Percentiles rank a stretch among this genome's conserved stretches.
Conservation (phyloP, 2,329 filamentous ascomycete species). For the Lecanicillium sp. region DNA sequence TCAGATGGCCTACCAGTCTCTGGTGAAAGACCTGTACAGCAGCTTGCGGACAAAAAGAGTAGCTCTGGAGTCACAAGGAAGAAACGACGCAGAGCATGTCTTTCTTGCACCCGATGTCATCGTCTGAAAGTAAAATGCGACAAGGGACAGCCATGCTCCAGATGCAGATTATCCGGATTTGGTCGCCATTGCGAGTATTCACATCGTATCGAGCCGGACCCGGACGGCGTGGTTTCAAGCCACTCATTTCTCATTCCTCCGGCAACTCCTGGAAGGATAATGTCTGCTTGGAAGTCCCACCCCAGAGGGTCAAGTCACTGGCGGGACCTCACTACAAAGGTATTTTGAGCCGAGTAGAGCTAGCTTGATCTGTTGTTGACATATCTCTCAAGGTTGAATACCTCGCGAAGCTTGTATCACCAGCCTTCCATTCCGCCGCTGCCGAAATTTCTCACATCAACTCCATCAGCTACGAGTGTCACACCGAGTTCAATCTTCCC, state of each 20-base stretch:
- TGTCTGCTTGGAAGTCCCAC: neutral
- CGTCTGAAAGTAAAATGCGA: conserved; percentile 9
- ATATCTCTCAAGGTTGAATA: neutral
- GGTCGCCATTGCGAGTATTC: conserved; percentile 7
- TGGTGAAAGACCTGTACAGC: too few species aligned
- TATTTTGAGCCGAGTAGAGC: too few species aligned
- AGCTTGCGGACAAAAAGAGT: too few species aligned
- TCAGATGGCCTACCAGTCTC: too few species aligned
- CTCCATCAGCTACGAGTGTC: neutral
- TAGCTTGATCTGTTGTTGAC: too few species aligned
- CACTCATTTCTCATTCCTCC: neutral
- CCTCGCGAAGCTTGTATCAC: neutral
- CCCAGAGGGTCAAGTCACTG: conserved; percentile 3
- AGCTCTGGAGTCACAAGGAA: too few species aligned
- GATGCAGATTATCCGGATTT: conserved; percentile 6
- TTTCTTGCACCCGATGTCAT: conserved; percentile 10
- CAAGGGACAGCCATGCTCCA: conserved; percentile 8
- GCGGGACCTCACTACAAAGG: conserved; percentile 1
- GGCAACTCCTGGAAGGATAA: neutral
- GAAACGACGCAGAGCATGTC: conserved; percentile 6
- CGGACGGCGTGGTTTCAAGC: neutral
- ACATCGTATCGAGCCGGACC: conserved; percentile 1
- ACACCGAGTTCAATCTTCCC: conserved; percentile 2
- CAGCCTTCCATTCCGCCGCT: neutral
- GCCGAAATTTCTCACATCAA: neutral